Evolutionary conservation across 2,329 filamentous ascomycete species (phyloP), one percentile per base, ranked within the genome.

Genomic region (Metarhizium rileyi): DNA sequence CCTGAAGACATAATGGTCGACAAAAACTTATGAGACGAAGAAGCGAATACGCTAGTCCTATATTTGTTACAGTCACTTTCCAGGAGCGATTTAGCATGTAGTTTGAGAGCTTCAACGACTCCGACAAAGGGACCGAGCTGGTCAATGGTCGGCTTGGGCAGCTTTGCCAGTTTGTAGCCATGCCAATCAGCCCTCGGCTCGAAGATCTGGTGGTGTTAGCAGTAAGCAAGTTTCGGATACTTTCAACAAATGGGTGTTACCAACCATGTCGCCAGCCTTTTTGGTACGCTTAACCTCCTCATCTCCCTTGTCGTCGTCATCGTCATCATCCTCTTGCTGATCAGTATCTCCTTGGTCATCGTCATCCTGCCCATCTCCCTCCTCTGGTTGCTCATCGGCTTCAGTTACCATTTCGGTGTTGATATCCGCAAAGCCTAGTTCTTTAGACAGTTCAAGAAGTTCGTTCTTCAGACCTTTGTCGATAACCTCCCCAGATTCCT

Each of bases 1-100:
- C 93, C 93, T 2, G 90, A 94, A 9, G 89, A 75, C 87, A 97
- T 96, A 65, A 98, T 96, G 18, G 90, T 95, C 1, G 90, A 88
- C 75, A 97, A 84, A 73, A 98, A 98, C 66, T 90, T 95, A 68
- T 94, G 87, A 38, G 90, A 91, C 2, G 91, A 93, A 25, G 88
- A 89, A 46, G 87, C 81, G 6, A 87, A 81, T 50, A 86, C 72
- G 57, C 88, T 84, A 25, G 81, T 79, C 49, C 77, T 76, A 69
- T 96, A 98, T 44, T 80, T 74, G 38, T 80, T 75, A 53, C 86
- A 86, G 63, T 98, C 93, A 25, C 81, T 75, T 48, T 94, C 83
- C 20, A 97, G 72, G 6, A 97, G 74, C 9, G 77, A 74, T 53
- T 81, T 79, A 3, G 89, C 90, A 65, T 95, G 82, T 14, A 81